These are phyloP conservation scores for Physcomitrium patens DNA, from an alignment of 225 moss, liverwort and hornwort species.

Conservation along the genomic window DNA sequence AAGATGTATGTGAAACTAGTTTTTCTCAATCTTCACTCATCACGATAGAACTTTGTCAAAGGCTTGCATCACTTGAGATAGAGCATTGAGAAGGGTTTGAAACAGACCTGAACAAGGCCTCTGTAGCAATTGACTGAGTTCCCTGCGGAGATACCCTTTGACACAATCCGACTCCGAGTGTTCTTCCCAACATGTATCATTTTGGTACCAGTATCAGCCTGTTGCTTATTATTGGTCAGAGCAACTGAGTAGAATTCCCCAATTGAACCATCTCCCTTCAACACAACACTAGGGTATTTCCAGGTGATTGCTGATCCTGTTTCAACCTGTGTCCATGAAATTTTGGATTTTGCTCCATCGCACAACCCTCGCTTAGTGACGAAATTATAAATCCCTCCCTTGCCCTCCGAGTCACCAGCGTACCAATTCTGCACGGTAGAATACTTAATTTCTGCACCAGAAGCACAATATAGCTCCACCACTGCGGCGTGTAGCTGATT, in stretches of 20 bases:
- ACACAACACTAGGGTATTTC: constrained; percentile 94
- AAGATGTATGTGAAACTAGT: background rate
- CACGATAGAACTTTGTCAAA: no score
- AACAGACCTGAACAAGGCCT: constrained; percentile 57
- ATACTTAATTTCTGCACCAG: constrained; percentile 95
- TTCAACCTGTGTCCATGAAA: constrained; percentile 98
- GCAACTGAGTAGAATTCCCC: constrained; percentile 94
- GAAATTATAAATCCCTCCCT: constrained; percentile 95
- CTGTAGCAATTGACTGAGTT: constrained; percentile 69
- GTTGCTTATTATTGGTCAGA: constrained; percentile 66
- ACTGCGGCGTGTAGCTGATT: constrained; percentile 97
- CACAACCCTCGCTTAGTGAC: constrained; percentile 95
- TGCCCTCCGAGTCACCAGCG: constrained; percentile 74
- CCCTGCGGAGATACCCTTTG: constrained; percentile 67
- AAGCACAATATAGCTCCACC: constrained; percentile 89
- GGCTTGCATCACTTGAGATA: background rate
- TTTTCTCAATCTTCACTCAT: background rate
- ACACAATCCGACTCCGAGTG: constrained; percentile 67
- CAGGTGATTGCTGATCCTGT: constrained; percentile 97
- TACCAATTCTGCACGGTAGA: constrained; percentile 98
- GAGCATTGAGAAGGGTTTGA: background rate
- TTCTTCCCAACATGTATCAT: constrained; percentile 73
- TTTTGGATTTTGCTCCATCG: constrained; percentile 80
- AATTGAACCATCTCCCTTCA: constrained; percentile 86
- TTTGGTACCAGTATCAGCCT: constrained; percentile 75